Conservation (phyloP, 148 eudicot species). For the Amaranthus cruentus region DNA sequence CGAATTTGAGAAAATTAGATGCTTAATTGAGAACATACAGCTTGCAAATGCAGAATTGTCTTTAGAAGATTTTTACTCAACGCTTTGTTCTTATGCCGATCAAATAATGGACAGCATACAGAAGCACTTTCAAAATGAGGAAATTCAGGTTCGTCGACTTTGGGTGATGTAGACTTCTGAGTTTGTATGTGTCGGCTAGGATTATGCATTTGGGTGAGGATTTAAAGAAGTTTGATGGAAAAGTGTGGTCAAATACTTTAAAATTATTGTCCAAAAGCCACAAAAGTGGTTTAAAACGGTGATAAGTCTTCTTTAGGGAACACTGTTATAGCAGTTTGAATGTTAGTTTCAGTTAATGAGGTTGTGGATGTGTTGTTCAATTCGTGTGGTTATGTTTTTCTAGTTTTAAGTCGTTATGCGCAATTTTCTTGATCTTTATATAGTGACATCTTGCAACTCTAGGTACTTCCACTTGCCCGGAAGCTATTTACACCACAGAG, state of each 20-base stretch:
- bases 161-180: background rate
- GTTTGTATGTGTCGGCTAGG: background rate
- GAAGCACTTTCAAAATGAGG: slow-evolving; percentile 83
- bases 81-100: slow-evolving; percentile 75
- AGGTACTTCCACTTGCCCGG: slow-evolving; percentile 90
- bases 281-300: background rate
- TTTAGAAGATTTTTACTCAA: slow-evolving; percentile 64
- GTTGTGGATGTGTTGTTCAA: background rate
- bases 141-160: slow-evolving; percentile 61
- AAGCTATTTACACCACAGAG: slow-evolving; percentile 63
- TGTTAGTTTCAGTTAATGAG: background rate
- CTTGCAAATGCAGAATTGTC: slow-evolving; percentile 69
- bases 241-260: slow-evolving; percentile 2
- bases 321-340: background rate
- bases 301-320: background rate
- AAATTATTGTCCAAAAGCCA: background rate
- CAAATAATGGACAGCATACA: slow-evolving; percentile 80
- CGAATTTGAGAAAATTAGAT: slow-evolving; percentile 81
- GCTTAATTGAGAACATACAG: slow-evolving; percentile 81
- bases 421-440: background rate
- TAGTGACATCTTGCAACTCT: background rate
- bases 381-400: background rate
- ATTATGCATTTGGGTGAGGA: background rate
- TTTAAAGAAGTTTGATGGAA: background rate
- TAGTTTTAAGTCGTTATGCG: background rate